Percentiles rank a stretch among this genome's conserved stretches.
phyloP scores from a whole-genome alignment of 2,329 filamentous ascomycete species.

The Cryoendolithus antarcticus region DNA sequence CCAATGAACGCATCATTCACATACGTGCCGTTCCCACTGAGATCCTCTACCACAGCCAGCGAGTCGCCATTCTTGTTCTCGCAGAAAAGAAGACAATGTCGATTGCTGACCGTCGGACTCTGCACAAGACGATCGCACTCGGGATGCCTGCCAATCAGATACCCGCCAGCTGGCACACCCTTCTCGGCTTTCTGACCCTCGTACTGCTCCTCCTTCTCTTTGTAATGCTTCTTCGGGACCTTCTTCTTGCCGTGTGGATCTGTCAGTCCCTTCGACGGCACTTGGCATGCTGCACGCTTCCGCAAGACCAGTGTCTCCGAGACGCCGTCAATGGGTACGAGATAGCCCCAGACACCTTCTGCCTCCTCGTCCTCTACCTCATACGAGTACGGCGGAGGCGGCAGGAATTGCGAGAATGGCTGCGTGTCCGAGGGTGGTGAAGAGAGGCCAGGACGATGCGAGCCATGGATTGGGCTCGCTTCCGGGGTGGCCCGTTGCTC shows the following conservation, averaged over 20 bases:
- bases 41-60: constrained; percentile 72
- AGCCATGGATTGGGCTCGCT: constrained; percentile 21
- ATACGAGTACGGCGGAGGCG: constrained; percentile 58
- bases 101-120: constrained; percentile 74
- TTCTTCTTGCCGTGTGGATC: constrained; percentile 9
- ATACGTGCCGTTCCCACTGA: constrained; percentile 93
- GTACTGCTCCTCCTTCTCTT: constrained; percentile 49
- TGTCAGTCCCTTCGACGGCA: constrained; percentile 32
- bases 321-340: constrained; percentile 59
- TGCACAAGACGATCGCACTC: constrained; percentile 68
- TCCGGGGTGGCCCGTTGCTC: constrained; percentile 36
- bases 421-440: constrained; percentile 68
- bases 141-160: constrained; percentile 80
- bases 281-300: constrained; percentile 58
- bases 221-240: constrained; percentile 39
- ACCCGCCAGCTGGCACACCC: constrained; percentile 62
- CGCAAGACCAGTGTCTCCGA: constrained; percentile 57
- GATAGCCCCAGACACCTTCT: constrained; percentile 91
- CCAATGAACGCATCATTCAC: constrained; percentile 87
- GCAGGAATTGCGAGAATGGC: constrained; percentile 66
- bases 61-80: constrained; percentile 46
- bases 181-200: constrained; percentile 39
- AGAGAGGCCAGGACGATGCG: constrained; percentile 31
- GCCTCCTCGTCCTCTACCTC: constrained; percentile 74
- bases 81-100: constrained; percentile 60